phyloP scores from a whole-genome alignment of 176 grass and related monocot genomes.

The Cymbopogon citratus region DNA sequence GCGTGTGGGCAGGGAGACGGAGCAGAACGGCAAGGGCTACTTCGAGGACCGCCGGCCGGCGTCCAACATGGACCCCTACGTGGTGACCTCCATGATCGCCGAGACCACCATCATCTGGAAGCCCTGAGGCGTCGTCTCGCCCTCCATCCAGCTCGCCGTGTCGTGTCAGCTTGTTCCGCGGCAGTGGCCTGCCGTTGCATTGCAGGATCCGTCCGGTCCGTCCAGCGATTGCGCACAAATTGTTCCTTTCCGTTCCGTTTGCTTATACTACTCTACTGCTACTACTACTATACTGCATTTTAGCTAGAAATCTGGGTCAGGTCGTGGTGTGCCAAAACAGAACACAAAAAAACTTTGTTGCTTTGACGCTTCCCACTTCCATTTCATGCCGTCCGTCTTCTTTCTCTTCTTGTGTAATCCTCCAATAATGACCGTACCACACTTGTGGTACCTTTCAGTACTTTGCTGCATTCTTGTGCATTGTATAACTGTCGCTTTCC shows the following conservation, averaged over 20 bases:
- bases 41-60: slow-evolving; percentile 98
- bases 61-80: slow-evolving; percentile 98
- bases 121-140: slow-evolving; percentile 28
- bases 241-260: background rate
- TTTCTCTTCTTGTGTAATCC: slow-evolving; percentile 29
- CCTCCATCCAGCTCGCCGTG: background rate
- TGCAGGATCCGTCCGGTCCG: background rate
- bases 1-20: slow-evolving; percentile 87
- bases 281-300: background rate
- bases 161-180: background rate
- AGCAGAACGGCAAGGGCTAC: slow-evolving; percentile 95
- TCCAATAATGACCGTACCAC: slow-evolving; percentile 48
- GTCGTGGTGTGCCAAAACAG: slow-evolving; percentile 20
- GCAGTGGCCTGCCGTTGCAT: background rate
- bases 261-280: background rate
- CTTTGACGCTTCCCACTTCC: slow-evolving; percentile 14
- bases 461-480: background rate
- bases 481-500: background rate
- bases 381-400: background rate
- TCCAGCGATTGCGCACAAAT: background rate
- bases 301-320: background rate
- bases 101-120: slow-evolving; percentile 85
- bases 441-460: slow-evolving; percentile 33
- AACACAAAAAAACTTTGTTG: slow-evolving; percentile 5
- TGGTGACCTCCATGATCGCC: slow-evolving; percentile 90